Conservation (phyloP, 257 asterid species). For the Vinca minor region DNA sequence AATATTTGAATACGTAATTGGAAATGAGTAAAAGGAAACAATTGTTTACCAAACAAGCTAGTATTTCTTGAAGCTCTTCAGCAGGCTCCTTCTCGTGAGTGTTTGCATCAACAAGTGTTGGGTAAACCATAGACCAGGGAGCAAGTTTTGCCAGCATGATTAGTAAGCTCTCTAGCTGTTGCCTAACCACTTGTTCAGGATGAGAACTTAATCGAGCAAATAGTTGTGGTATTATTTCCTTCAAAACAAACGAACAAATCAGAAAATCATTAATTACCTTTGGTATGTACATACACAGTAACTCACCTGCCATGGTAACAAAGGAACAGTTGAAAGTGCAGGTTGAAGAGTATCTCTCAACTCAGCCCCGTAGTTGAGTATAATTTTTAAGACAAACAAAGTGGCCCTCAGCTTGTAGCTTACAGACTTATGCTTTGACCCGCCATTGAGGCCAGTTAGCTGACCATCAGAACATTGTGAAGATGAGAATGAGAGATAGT, state of each 20-base stretch:
- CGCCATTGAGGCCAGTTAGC: conserved; percentile 44
- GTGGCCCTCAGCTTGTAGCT: conserved; percentile 80
- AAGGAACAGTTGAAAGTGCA: conserved; percentile 75
- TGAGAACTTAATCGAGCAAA: conserved; percentile 94
- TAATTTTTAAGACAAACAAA: conserved; percentile 68
- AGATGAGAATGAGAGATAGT: conserved; percentile 78
- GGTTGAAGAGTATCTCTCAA: conserved; percentile 71
- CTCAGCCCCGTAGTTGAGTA: conserved; percentile 87
- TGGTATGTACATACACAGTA: conserved; percentile 12
- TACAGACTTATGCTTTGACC: conserved; percentile 44
- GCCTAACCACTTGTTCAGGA: conserved; percentile 79
- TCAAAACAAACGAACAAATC: conserved; percentile 29
- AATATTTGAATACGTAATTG: neutral
- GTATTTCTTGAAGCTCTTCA: conserved; percentile 79
- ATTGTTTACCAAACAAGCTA: conserved; percentile 65
- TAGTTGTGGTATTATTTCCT: conserved; percentile 93
- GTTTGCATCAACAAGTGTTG: conserved; percentile 92
- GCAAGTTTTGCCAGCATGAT: conserved; percentile 81
- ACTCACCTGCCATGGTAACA: conserved; percentile 95
- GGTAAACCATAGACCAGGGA: conserved; percentile 92
- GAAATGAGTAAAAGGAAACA: neutral
- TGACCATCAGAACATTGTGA: conserved; percentile 50
- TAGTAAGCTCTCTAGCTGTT: conserved; percentile 71
- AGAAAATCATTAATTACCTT: conserved; percentile 23
- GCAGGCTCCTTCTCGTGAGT: conserved; percentile 74